phyloP scores from a whole-genome alignment of 208 protist species.

The Leishmania amazonensis region DNA sequence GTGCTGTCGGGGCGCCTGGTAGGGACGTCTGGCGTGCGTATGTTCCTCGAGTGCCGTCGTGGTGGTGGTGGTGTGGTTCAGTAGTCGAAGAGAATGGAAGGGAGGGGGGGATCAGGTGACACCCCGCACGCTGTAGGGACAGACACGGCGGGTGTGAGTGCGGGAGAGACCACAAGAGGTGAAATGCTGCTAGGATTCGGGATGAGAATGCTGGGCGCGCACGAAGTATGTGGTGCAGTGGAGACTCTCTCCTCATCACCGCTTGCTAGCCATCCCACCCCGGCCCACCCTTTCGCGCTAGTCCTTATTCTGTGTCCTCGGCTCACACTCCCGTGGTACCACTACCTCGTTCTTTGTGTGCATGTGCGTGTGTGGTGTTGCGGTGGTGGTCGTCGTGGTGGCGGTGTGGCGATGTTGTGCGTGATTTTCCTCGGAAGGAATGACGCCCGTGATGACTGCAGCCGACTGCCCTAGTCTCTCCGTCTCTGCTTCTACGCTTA shows the following conservation, averaged over 20 bases:
- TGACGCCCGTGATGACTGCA: background rate
- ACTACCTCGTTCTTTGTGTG: background rate
- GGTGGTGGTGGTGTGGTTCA: constrained; percentile 4
- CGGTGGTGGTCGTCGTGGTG: background rate
- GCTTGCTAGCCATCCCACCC: background rate
- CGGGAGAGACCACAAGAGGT: background rate
- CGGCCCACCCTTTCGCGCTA: background rate
- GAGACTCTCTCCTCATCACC: background rate
- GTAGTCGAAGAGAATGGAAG: background rate
- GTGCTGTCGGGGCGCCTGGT: constrained; percentile 81
- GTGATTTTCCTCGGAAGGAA: background rate
- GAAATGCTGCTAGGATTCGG: background rate
- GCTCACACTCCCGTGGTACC: background rate
- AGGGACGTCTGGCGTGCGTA: constrained; percentile 69
- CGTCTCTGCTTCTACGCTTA: background rate
- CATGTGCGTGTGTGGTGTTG: background rate
- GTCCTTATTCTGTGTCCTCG: background rate
- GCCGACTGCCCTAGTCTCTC: constrained; percentile 3
- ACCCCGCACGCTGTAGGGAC: background rate
- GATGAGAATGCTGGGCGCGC: background rate
- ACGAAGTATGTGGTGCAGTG: background rate
- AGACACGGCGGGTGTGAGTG: background rate
- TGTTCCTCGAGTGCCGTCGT: constrained; percentile 75
- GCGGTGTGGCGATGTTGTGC: background rate
- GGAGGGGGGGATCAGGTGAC: background rate